Base-by-base conservation (phyloP, 176 grass and related monocot species). In the Areca catechu region DNA sequence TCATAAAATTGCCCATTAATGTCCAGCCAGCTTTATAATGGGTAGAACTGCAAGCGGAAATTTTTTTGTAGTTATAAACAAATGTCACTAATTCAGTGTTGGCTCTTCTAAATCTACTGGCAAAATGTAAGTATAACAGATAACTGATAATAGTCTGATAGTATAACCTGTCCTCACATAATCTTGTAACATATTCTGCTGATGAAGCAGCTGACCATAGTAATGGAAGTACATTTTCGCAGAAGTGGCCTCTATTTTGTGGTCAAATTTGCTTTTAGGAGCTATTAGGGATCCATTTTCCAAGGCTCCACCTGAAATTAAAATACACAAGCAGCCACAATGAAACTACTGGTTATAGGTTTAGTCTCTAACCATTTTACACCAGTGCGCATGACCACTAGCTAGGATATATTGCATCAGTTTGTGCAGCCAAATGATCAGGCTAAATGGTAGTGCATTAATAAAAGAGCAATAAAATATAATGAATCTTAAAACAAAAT, bases 181-280 rank as follows among this genome's bases (percentile, higher is more conserved):
- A 82, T 99, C 94, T 81, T 99, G 94, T 67, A 99, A 77, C 94
- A 99, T 99, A 67, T 99, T 99, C 79, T 99, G 94, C 53, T 99
- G 94, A 79, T 99, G 94, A 65, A 99, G 62, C 67, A 99, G 67
- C 57, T 99, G 88, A 18, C 94, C 88, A 65, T 99, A 99, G 70
- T 99, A 99, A 63, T 99, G 94, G 58, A 99, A 99, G 76, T 99
- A 99, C 94, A 99, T 99, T 60, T 93, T 85, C 27, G 94, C 88
- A 61, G 94, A 99, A 0, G 94, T 89, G 43, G 94, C 76, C 74
- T 99, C 94, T 70, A 99, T 99, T 89, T 99, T 99, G 49, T 66
- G 81, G 73, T 99, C 94, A 24, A 99, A 99, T 86, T 83, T 99
- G 70, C 79, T 89, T 88, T 79, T 89, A 22, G 66, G 51, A 76